phyloP scores from a whole-genome alignment of 2,329 filamentous ascomycete species.

The Phoma herbarum region DNA sequence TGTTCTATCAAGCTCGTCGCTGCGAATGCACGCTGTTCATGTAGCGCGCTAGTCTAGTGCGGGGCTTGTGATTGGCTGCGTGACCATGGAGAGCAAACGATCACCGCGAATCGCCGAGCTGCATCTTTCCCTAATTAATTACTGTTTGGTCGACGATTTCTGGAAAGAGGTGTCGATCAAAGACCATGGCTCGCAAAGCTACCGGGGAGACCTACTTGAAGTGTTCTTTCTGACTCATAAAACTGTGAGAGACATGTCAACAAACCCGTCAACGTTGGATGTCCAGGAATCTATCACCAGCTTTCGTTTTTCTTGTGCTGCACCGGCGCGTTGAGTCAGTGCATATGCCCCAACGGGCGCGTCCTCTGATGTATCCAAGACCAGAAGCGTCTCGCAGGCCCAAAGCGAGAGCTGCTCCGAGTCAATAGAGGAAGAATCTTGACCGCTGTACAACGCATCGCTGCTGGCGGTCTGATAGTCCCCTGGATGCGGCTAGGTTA shows the following conservation, averaged over 20 bases:
- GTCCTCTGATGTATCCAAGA: too few relatives aligned
- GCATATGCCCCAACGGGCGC: too few relatives aligned
- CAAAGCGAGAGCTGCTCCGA: neutral
- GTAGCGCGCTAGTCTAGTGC: neutral
- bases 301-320: neutral
- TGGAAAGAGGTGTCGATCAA: neutral
- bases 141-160: neutral
- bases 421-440: slow-evolving; percentile 2
- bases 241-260: neutral
- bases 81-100: neutral
- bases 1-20: neutral
- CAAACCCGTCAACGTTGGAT: neutral
- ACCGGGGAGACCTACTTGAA: neutral
- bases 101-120: neutral
- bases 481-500: slow-evolving; percentile 10
- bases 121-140: neutral
- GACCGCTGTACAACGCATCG: slow-evolving; percentile 13
- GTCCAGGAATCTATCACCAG: too few relatives aligned
- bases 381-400: too few relatives aligned
- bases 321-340: neutral
- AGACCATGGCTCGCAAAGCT: neutral
- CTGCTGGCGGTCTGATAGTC: slow-evolving; percentile 20
- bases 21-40: neutral
- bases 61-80: neutral
- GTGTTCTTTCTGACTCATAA: neutral